A percentile compares a stretch with the other conserved stretches of the same genome.
phyloP scores from a whole-genome alignment of 2,329 filamentous ascomycete genomes.

The Bipolaris gigantea region DNA sequence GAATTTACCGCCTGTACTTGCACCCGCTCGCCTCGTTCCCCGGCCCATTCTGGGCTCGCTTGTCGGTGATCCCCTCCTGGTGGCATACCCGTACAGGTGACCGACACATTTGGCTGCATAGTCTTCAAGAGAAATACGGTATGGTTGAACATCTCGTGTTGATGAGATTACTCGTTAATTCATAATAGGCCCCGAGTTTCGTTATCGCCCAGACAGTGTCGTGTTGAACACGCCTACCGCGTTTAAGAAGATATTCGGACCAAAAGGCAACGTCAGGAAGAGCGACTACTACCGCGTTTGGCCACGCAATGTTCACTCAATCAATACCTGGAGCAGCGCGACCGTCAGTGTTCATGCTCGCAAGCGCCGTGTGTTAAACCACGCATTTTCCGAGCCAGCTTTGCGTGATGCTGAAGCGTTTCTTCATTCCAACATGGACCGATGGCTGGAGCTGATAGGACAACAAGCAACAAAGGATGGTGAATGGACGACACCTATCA shows the following conservation, averaged over 20 bases:
- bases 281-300: slow-evolving; percentile 49
- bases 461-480: slow-evolving; percentile 9
- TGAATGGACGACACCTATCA: slow-evolving; percentile 16
- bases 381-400: slow-evolving; percentile 48
- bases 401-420: slow-evolving; percentile 46
- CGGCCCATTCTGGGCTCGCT: slow-evolving; percentile 29
- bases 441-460: slow-evolving; percentile 27
- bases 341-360: slow-evolving; percentile 41
- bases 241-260: slow-evolving; percentile 50
- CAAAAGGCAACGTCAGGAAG: slow-evolving; percentile 50
- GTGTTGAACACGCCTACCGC: slow-evolving; percentile 68
- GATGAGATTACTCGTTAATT: neutral
- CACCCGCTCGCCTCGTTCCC: slow-evolving; percentile 28
- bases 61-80: slow-evolving; percentile 24
- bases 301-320: slow-evolving; percentile 38
- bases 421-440: slow-evolving; percentile 33
- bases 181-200: slow-evolving; percentile 47
- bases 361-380: slow-evolving; percentile 45
- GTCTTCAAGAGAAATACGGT: slow-evolving; percentile 72
- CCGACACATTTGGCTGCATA: slow-evolving; percentile 70
- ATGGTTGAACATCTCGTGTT: slow-evolving; percentile 2
- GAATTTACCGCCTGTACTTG: slow-evolving; percentile 15
- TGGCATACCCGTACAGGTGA: slow-evolving; percentile 74
- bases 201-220: slow-evolving; percentile 73
- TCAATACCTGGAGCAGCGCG: slow-evolving; percentile 43